A percentile compares a stretch with the other conserved stretches of the same genome.
Conservation (phyloP, 345 rosid genomes). For the Sonneratia alba region DNA sequence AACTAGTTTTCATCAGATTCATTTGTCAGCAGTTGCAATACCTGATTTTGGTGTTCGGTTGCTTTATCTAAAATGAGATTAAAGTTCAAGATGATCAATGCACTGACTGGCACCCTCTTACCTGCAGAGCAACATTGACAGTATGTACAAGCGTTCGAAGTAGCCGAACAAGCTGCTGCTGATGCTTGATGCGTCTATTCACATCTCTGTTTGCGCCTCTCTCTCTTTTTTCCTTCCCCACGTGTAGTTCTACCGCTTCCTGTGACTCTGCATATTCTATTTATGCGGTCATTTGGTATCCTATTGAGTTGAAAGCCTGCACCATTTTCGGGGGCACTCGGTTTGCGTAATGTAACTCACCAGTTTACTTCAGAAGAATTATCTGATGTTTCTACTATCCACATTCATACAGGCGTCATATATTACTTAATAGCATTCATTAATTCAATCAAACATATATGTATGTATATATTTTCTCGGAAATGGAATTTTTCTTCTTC, state of each 20-base stretch:
- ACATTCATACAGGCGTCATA: neutral
- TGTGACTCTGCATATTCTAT: neutral
- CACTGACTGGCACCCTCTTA: neutral
- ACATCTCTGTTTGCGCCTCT: neutral
- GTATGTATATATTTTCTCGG: no score
- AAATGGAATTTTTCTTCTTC: no score
- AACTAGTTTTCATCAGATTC: neutral
- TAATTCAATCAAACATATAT: no score
- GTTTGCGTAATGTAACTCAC: neutral
- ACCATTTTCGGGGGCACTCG: neutral
- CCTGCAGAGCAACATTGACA: constrained; percentile 51
- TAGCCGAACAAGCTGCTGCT: constrained; percentile 15
- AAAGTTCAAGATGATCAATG: neutral
- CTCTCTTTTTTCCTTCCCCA: neutral
- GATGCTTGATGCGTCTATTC: neutral
- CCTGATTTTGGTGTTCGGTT: neutral
- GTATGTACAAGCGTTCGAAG: constrained; percentile 51
- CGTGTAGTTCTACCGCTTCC: neutral
- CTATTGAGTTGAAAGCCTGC: neutral
- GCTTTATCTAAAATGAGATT: neutral
- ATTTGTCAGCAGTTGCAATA: neutral
- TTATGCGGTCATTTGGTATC: neutral
- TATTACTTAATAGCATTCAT: no score
- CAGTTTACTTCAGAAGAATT: neutral
- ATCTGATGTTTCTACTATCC: neutral